Conservation (phyloP, 768 basidiomycete species). For the Pulveroboletus sp. region DNA sequence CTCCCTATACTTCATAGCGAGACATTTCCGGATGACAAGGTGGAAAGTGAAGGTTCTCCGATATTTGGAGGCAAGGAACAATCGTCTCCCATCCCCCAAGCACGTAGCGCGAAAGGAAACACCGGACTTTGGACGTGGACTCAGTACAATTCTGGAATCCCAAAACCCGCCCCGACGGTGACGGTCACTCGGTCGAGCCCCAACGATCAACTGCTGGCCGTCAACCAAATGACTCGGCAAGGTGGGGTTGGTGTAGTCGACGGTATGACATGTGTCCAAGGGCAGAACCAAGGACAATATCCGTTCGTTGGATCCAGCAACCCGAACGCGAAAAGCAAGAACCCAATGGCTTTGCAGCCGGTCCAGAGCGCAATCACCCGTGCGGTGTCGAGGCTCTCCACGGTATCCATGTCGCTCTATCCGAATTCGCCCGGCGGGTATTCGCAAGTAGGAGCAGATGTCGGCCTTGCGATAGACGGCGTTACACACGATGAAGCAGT, state of each 20-base stretch:
- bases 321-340: constrained; percentile 20
- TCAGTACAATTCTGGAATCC: constrained; percentile 43
- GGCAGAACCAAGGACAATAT: constrained; percentile 12
- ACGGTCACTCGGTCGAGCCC: constrained; percentile 24
- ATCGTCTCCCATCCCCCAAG: constrained; percentile 33
- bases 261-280: constrained; percentile 14
- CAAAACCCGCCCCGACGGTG: constrained; percentile 22
- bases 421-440: constrained; percentile 36
- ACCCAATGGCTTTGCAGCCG: constrained; percentile 35
- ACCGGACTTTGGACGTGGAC: constrained; percentile 54
- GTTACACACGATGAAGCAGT: constrained; percentile 41
- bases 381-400: constrained; percentile 37
- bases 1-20: constrained; percentile 65
- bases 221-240: constrained; percentile 8
- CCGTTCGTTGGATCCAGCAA: constrained; percentile 26
- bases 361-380: constrained; percentile 38
- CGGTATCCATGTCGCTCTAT: constrained; percentile 45
- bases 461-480: constrained; percentile 35
- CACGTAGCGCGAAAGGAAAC: constrained; percentile 34
- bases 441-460: constrained; percentile 20
- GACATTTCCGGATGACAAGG: constrained; percentile 43
- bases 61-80: constrained; percentile 75
- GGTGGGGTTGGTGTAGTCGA: constrained; percentile 4
- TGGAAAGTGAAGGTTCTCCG: constrained; percentile 55
- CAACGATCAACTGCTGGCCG: constrained; percentile 8